A percentile compares a stretch with the other conserved stretches of the same genome.
Conservation (phyloP, 2,329 filamentous ascomycete genomes). For the Falciphora oryzae region DNA sequence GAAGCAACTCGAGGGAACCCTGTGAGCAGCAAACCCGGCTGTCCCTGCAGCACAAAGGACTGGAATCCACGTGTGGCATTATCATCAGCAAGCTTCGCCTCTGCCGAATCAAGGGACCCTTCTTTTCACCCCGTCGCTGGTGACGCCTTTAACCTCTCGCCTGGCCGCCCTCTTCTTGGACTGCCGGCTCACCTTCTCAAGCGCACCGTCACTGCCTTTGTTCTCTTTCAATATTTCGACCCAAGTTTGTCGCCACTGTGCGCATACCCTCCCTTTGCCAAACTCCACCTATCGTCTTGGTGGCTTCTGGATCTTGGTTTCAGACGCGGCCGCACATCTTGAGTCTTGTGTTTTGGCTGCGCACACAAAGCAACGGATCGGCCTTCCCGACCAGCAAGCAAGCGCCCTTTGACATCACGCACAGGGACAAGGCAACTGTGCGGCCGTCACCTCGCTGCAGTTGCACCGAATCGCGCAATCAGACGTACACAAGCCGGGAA, state of each 20-base stretch:
- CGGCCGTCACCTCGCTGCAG: slow-evolving; percentile 6
- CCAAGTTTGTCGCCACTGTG: too few relatives aligned
- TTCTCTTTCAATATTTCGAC: not conserved
- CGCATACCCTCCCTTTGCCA: too few relatives aligned
- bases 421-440: slow-evolving; percentile 2
- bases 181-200: not conserved
- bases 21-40: not conserved
- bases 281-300: too few relatives aligned
- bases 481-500: not conserved
- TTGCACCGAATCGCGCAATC: slow-evolving; percentile 1
- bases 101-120: not conserved
- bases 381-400: not conserved
- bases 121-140: not conserved
- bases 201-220: not conserved
- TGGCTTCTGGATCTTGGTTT: not conserved
- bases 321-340: not conserved
- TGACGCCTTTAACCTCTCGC: not conserved
- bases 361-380: not conserved
- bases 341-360: not conserved
- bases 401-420: slow-evolving; percentile 3
- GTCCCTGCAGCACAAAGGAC: not conserved
- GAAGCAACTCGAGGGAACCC: not conserved
- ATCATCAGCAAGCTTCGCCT: not conserved
- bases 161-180: not conserved
- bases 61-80: not conserved